A percentile compares a stretch with the other conserved stretches of the same genome.
Evolutionary conservation across 805 yeast genomes (phyloP).

Genomic region (Candida ficus): DNA sequence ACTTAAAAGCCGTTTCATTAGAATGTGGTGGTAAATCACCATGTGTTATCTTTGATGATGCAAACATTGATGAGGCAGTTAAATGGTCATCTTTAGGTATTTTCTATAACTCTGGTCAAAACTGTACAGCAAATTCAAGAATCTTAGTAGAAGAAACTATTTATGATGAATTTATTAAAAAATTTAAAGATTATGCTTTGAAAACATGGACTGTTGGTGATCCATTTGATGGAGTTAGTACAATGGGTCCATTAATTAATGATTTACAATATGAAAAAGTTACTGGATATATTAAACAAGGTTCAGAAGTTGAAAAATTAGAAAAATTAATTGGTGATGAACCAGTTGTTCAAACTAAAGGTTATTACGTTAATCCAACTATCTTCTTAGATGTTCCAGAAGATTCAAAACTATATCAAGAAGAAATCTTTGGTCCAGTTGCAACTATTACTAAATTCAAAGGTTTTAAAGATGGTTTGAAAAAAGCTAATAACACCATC

Average conservation of each 20-base stretch:
- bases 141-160: constrained; percentile 51
- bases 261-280: constrained; percentile 53
- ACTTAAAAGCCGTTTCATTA: constrained; percentile 58
- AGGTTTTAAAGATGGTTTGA: constrained; percentile 62
- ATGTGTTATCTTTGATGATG: constrained; percentile 55
- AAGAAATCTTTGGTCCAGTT: constrained; percentile 89
- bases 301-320: constrained; percentile 45
- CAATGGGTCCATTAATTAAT: constrained; percentile 61
- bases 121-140: constrained; percentile 65
- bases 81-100: constrained; percentile 66
- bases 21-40: constrained; percentile 78
- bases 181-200: constrained; percentile 40
- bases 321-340: constrained; percentile 37
- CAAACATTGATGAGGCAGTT: constrained; percentile 59
- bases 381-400: constrained; percentile 67
- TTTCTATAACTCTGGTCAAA: constrained; percentile 62
- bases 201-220: constrained; percentile 51
- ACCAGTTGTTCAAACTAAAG: constrained; percentile 28
- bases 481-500: constrained; percentile 62
- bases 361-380: constrained; percentile 72
- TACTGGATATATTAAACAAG: constrained; percentile 37
- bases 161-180: constrained; percentile 46
- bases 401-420: constrained; percentile 60
- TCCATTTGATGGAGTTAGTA: constrained; percentile 41
- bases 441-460: constrained; percentile 62